phyloP scores from a whole-genome alignment of 75 land plant species.

The Gnetum montanum region DNA sequence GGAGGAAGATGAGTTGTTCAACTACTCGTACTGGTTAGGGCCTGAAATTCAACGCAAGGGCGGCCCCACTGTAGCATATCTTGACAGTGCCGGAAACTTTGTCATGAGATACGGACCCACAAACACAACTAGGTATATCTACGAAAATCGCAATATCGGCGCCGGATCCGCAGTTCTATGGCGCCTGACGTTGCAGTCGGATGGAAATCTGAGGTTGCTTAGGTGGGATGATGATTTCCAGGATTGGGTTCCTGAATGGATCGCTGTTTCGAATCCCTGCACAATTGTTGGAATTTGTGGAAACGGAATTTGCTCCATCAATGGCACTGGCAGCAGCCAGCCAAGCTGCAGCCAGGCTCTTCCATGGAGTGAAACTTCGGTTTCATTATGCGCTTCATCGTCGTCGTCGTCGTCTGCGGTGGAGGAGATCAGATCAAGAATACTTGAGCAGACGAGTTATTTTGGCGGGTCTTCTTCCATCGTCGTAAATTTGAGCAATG shows the following conservation, averaged over 20 bases:
- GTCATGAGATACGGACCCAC: constrained; percentile 28
- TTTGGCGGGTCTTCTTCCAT: constrained; percentile 23
- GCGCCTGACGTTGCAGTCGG: constrained; percentile 29
- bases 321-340: constrained; percentile 24
- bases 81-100: constrained; percentile 31
- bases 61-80: constrained; percentile 23
- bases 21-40: constrained; percentile 40
- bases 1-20: constrained; percentile 11
- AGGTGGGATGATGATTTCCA: constrained; percentile 38
- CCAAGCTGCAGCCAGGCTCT: constrained; percentile 17
- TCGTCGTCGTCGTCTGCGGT: constrained; percentile 6
- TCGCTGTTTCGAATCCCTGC: constrained; percentile 45
- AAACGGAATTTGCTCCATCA: constrained; percentile 36
- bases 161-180: constrained; percentile 6
- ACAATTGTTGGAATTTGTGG: constrained; percentile 43
- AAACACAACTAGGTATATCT: constrained; percentile 20
- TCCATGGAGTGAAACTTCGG: background rate
- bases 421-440: constrained; percentile 6
- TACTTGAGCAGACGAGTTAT: constrained; percentile 33
- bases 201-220: constrained; percentile 43
- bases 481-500: constrained; percentile 35
- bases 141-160: constrained; percentile 23
- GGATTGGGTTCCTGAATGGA: constrained; percentile 46
- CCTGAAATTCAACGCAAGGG: constrained; percentile 30
- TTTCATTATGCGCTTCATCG: background rate